Base-by-base conservation (phyloP, 805 yeast genomes). In the Lachancea quebecensis region DNA sequence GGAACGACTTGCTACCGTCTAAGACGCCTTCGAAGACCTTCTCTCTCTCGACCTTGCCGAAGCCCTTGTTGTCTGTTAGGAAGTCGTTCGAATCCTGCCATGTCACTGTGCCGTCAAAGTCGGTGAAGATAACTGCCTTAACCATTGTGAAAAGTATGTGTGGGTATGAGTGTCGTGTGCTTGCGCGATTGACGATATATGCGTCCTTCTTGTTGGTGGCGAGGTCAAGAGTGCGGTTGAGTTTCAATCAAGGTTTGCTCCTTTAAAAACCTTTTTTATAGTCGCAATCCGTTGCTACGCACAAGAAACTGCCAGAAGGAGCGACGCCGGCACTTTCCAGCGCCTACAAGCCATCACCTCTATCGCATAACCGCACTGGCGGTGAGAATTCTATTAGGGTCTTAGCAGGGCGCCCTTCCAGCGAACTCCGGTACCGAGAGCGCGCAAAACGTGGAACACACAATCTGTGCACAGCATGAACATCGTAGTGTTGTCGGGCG, bases 31-130 rank as follows among this genome's bases (percentile, higher is more conserved):
- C 81, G 66, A 86, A 87, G 49, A 91, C 71, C 28, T 68, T 79
- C 46, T 72, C 67, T 55, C 99, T 77, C 51, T 74, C 73, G 25
- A 72, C 79, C 40, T 70, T 68, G 2, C 98, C 98, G 64, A 88
- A 84, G 3, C 99, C 99, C 17, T 84, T 70, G 55, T 78, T 78
- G 63, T 93, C 98, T 8, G 97, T 90, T 51, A 93, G 70, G 63
- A 73, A 85, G 65, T 93, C 98, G 64, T 93, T 93, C 48, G 96
- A 85, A 65, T 93, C 99, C 64, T 91, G 95, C 48, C 85, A 70
- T 10, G 99, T 93, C 52, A 93, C 93, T 2, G 99, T 93, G 27
- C 99, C 99, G 64, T 93, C 99, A 79, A 95, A 93, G 65, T 93
- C 99, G 36, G 97, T 85, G 72, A 93, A 93, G 36, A 93, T 84